Conservation (phyloP, 495 filamentous ascomycete species). For the Entonaema liquescens region DNA sequence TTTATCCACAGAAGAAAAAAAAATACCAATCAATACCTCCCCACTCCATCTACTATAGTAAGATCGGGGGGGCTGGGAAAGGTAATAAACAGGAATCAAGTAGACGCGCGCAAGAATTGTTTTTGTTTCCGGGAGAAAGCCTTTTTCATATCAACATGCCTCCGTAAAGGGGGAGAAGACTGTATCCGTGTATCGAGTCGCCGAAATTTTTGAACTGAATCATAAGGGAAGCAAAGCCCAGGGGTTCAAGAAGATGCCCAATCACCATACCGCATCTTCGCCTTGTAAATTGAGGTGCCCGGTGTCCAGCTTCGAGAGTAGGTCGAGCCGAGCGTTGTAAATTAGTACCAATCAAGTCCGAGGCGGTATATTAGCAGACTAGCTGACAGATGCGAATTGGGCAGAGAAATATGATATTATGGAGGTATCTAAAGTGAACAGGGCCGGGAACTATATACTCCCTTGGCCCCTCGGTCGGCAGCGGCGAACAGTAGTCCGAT, state of each 20-base stretch:
- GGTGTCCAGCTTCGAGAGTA: not conserved
- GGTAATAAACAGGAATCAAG: constrained; percentile 44
- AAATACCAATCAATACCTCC: constrained; percentile 37
- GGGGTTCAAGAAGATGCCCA: constrained; percentile 21
- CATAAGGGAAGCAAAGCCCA: constrained; percentile 30
- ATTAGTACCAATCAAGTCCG: constrained; percentile 24
- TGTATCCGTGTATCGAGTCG: constrained; percentile 37
- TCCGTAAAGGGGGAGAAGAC: constrained; percentile 25
- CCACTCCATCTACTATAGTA: constrained; percentile 40
- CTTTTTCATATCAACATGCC: constrained; percentile 45
- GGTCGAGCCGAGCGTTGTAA: constrained; percentile 4
- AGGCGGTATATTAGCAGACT: constrained; percentile 34
- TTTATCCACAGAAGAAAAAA: constrained; percentile 43
- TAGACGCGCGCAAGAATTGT: constrained; percentile 36
- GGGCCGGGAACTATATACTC: constrained; percentile 34
- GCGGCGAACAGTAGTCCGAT: constrained; percentile 37
- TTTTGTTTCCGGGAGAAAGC: constrained; percentile 40
- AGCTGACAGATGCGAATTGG: constrained; percentile 26
- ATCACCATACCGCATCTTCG: constrained; percentile 28
- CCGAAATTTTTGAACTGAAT: constrained; percentile 34
- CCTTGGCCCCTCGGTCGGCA: constrained; percentile 39
- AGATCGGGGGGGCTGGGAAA: constrained; percentile 38
- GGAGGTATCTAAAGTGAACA: constrained; percentile 32
- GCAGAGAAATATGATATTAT: constrained; percentile 39
- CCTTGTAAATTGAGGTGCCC: not conserved